phyloP scores from a whole-genome alignment of 305 asterid genomes.

The Fraxinus angustifolia region DNA sequence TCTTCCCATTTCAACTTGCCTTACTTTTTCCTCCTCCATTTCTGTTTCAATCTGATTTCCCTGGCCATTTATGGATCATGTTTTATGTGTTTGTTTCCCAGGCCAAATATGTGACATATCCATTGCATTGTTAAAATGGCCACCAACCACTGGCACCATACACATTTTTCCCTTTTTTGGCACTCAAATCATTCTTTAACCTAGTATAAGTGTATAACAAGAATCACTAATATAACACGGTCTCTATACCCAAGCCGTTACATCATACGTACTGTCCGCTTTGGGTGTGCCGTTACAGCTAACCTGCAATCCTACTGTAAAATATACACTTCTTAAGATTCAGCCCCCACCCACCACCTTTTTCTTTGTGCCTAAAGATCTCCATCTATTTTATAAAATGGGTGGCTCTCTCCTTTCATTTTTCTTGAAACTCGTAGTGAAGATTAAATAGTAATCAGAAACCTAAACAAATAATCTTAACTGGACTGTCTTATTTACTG shows the following conservation, averaged over 20 bases:
- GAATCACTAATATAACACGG: background rate
- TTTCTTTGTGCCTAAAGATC: constrained; percentile 1
- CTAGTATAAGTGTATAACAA: background rate
- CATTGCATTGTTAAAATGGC: background rate
- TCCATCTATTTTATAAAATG: constrained; percentile 2
- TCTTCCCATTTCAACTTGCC: background rate
- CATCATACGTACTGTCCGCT: background rate
- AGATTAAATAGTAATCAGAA: background rate
- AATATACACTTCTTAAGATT: background rate
- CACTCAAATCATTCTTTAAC: background rate
- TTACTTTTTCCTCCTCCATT: background rate
- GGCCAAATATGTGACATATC: background rate
- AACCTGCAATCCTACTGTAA: background rate
- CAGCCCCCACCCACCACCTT: background rate
- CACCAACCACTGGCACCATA: background rate
- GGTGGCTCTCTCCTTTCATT: constrained; percentile 2
- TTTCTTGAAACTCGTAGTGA: background rate
- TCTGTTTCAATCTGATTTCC: background rate
- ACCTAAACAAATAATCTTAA: constrained; percentile 5
- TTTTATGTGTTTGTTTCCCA: background rate
- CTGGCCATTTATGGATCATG: background rate
- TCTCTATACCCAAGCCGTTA: background rate
- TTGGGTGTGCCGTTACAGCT: background rate
- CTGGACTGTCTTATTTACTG: constrained; percentile 4
- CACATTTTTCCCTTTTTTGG: background rate